phyloP scores from a whole-genome alignment of 2,329 filamentous ascomycete genomes.

The Tolypocladium pustulatum region DNA sequence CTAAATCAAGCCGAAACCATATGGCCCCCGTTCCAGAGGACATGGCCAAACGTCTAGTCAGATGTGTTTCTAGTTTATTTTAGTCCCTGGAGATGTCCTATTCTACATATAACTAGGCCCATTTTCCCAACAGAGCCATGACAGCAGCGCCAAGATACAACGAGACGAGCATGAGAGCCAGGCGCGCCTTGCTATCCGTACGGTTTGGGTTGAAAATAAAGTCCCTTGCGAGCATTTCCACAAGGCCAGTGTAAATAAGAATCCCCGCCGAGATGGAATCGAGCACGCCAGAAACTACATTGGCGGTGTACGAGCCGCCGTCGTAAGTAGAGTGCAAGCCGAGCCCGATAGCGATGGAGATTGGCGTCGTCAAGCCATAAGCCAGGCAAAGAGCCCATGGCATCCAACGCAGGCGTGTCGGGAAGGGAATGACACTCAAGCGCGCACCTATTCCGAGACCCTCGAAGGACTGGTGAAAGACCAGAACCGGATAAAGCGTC shows the following conservation, averaged over 20 bases:
- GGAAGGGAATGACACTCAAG: conserved; percentile 45
- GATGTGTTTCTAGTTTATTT: too few species aligned
- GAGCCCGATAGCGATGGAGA: conserved; percentile 38
- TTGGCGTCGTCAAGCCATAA: conserved; percentile 41
- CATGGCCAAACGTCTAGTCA: too few species aligned
- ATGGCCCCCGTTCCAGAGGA: not conserved
- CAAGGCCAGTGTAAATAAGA: not conserved
- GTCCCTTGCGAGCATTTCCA: conserved; percentile 24
- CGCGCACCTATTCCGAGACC: conserved; percentile 52
- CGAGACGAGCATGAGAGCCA: conserved; percentile 51
- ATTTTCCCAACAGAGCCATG: not conserved
- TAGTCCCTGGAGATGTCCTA: not conserved
- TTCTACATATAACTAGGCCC: not conserved
- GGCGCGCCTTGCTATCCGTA: conserved; percentile 35
- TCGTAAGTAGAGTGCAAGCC: conserved; percentile 26
- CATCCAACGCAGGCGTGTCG: conserved; percentile 26
- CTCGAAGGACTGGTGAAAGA: conserved; percentile 55
- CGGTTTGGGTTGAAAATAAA: conserved; percentile 83
- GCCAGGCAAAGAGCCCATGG: conserved; percentile 36
- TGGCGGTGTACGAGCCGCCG: not conserved
- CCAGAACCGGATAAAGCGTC: conserved; percentile 47
- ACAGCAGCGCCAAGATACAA: conserved; percentile 55
- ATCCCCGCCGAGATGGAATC: not conserved
- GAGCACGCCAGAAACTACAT: not conserved
- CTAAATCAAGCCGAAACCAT: not conserved